Conservation (phyloP, 768 basidiomycete species). For the Omphalotus guepiniiformis region DNA sequence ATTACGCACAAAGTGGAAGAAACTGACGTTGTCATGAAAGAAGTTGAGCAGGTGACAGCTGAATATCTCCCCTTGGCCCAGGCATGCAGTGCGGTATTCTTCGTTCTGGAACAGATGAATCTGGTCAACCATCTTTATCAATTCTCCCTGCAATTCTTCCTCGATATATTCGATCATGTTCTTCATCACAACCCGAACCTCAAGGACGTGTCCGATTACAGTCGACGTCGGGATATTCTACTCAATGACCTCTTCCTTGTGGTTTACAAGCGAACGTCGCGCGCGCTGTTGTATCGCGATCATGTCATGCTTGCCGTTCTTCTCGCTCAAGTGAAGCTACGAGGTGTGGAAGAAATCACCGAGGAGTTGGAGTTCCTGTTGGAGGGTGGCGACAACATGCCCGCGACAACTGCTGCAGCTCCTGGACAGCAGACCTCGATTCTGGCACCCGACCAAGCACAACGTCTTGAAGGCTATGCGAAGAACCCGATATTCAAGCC, state of each 20-base stretch:
- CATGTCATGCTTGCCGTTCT: slow-evolving; percentile 88
- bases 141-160: slow-evolving; percentile 96
- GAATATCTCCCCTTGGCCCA: slow-evolving; percentile 94
- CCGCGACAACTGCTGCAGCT: slow-evolving; percentile 28
- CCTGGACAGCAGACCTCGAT: slow-evolving; percentile 39
- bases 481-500: slow-evolving; percentile 75
- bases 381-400: slow-evolving; percentile 73
- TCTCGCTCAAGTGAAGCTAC: slow-evolving; percentile 84
- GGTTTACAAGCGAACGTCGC: slow-evolving; percentile 84
- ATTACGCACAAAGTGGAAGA: slow-evolving; percentile 95
- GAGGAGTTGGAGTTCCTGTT: slow-evolving; percentile 92
- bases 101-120: slow-evolving; percentile 92
- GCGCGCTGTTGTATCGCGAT: slow-evolving; percentile 86
- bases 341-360: slow-evolving; percentile 70
- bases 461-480: slow-evolving; percentile 66
- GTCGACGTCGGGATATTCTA: slow-evolving; percentile 71
- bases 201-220: slow-evolving; percentile 69
- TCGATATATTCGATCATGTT: slow-evolving; percentile 96
- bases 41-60: slow-evolving; percentile 92
- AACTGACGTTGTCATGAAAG: slow-evolving; percentile 92
- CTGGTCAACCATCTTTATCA: slow-evolving; percentile 97
- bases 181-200: slow-evolving; percentile 91
- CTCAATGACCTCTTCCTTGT: slow-evolving; percentile 86
- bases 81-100: slow-evolving; percentile 95
- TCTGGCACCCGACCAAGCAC: slow-evolving; percentile 62